These are phyloP conservation scores for Moelleriella libera DNA, from an alignment of 2,329 filamentous ascomycete genomes.

Conservation along the genomic window DNA sequence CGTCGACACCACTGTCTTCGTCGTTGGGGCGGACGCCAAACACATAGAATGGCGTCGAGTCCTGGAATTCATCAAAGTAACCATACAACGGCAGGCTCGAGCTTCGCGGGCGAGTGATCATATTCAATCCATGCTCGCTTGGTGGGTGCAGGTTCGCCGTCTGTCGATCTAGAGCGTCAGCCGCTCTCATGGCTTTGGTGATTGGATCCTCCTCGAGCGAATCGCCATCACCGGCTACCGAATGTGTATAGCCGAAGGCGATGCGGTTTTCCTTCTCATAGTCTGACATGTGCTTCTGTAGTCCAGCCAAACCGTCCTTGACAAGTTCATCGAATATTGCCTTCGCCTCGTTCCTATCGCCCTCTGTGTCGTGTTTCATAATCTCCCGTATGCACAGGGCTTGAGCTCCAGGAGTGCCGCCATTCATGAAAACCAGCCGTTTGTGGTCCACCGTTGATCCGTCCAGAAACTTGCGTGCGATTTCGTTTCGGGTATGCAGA, in stretches of 20 bases:
- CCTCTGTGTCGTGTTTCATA: slow-evolving; percentile 34
- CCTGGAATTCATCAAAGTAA: slow-evolving; percentile 26
- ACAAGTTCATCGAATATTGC: slow-evolving; percentile 34
- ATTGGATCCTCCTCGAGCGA: slow-evolving; percentile 38
- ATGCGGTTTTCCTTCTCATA: slow-evolving; percentile 6
- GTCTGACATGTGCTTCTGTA: slow-evolving; percentile 11
- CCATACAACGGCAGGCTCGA: slow-evolving; percentile 34
- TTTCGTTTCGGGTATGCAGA: slow-evolving; percentile 28
- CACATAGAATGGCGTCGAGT: slow-evolving; percentile 31
- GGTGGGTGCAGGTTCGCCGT: slow-evolving; percentile 38
- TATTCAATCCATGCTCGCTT: slow-evolving; percentile 32
- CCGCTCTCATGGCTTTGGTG: slow-evolving; percentile 41
- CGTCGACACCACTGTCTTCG: slow-evolving; percentile 7
- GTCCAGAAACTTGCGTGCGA: slow-evolving; percentile 36
- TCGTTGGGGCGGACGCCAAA: slow-evolving; percentile 24
- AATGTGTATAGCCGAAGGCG: neutral
- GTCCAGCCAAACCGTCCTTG: slow-evolving; percentile 31
- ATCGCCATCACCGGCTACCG: slow-evolving; percentile 9
- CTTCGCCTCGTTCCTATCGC: slow-evolving; percentile 34
- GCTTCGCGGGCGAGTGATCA: slow-evolving; percentile 26
- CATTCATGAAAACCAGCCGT: slow-evolving; percentile 45
- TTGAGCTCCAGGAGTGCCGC: slow-evolving; percentile 40
- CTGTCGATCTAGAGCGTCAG: slow-evolving; percentile 40
- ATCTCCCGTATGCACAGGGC: slow-evolving; percentile 40
- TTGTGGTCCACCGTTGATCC: slow-evolving; percentile 30